A percentile compares a stretch with the other conserved stretches of the same genome.
These are phyloP conservation scores for Phylloporus arenicola DNA, from an alignment of 768 basidiomycete genomes.

Conservation along the genomic window DNA sequence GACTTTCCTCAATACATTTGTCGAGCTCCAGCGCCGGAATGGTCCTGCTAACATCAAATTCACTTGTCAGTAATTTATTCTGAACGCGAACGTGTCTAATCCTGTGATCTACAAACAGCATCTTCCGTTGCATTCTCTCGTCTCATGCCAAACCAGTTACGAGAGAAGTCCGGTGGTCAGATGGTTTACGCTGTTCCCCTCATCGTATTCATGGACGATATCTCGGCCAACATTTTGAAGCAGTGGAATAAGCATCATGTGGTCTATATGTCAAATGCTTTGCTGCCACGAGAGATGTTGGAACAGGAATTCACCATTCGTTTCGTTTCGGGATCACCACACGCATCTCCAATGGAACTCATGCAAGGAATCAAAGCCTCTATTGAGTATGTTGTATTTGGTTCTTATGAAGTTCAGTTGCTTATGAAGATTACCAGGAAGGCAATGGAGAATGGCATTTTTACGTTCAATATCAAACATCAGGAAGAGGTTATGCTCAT, in stretches of 20 bases:
- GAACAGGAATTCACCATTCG: slow-evolving; percentile 29
- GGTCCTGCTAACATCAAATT: too few relatives aligned
- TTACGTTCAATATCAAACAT: slow-evolving; percentile 21
- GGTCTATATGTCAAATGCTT: slow-evolving; percentile 30
- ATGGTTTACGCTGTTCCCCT: slow-evolving; percentile 21
- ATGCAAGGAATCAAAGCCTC: slow-evolving; percentile 27
- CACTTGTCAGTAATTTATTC: too few relatives aligned
- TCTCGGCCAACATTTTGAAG: slow-evolving; percentile 33
- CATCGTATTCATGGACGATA: slow-evolving; percentile 33
- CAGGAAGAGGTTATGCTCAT: slow-evolving; percentile 21
- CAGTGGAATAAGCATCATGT: slow-evolving; percentile 37
- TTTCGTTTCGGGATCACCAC: slow-evolving; percentile 31
- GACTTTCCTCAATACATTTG: too few relatives aligned
- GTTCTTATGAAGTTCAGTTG: not conserved
- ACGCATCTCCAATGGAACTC: slow-evolving; percentile 32
- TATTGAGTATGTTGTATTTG: slow-evolving; percentile 16
- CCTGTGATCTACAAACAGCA: too few relatives aligned
- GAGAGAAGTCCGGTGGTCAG: slow-evolving; percentile 9
- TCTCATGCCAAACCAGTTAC: not conserved
- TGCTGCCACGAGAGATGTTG: slow-evolving; percentile 24
- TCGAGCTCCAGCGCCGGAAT: too few relatives aligned
- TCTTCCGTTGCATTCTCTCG: too few relatives aligned
- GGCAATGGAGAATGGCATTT: slow-evolving; percentile 6
- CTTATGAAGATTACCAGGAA: not conserved
- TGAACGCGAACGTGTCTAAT: too few relatives aligned